A percentile compares a stretch with the other conserved stretches of the same genome.
phyloP scores from a whole-genome alignment of 805 yeast species.

The Candida pini region DNA sequence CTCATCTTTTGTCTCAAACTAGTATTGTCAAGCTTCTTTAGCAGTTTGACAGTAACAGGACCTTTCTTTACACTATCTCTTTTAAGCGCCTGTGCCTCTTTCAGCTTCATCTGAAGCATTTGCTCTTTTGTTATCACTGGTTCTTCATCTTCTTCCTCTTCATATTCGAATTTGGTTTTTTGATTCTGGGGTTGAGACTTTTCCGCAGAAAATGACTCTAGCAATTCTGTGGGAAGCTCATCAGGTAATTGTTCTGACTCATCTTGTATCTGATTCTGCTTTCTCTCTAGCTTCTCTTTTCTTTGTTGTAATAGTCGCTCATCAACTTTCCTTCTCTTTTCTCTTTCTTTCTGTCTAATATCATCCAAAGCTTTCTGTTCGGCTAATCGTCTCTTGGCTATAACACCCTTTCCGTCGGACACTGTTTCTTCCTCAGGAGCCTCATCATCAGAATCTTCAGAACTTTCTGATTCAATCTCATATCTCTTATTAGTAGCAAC shows the following conservation, averaged over 20 bases:
- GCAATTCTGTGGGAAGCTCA: conserved; percentile 34
- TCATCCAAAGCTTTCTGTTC: conserved; percentile 22
- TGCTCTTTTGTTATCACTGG: conserved; percentile 10
- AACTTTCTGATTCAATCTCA: conserved; percentile 11
- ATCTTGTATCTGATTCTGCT: conserved; percentile 4
- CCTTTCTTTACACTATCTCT: conserved; percentile 30
- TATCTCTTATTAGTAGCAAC: conserved; percentile 4
- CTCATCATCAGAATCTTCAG: conserved; percentile 32
- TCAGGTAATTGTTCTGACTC: conserved; percentile 27
- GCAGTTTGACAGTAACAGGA: conserved; percentile 35
- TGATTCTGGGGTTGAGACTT: conserved; percentile 14
- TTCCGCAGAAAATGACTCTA: conserved; percentile 25
- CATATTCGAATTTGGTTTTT: conserved; percentile 32
- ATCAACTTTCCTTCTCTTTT: conserved; percentile 29
- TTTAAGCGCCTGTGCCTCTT: conserved; percentile 28
- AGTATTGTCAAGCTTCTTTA: too few relatives aligned
- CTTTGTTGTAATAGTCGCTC: conserved; percentile 31
- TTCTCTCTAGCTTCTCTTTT: conserved; percentile 10
- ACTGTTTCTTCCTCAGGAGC: conserved; percentile 47
- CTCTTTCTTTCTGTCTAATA: conserved; percentile 20
- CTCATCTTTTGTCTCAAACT: too few relatives aligned
- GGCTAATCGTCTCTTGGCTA: conserved; percentile 12
- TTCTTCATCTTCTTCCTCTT: conserved; percentile 17
- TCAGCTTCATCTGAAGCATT: conserved; percentile 18
- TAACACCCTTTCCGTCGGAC: conserved; percentile 9